Percentiles rank a stretch among this genome's conserved stretches.
phyloP scores from a whole-genome alignment of 2,329 filamentous ascomycete species.

The Pseudocercospora crystallina region DNA sequence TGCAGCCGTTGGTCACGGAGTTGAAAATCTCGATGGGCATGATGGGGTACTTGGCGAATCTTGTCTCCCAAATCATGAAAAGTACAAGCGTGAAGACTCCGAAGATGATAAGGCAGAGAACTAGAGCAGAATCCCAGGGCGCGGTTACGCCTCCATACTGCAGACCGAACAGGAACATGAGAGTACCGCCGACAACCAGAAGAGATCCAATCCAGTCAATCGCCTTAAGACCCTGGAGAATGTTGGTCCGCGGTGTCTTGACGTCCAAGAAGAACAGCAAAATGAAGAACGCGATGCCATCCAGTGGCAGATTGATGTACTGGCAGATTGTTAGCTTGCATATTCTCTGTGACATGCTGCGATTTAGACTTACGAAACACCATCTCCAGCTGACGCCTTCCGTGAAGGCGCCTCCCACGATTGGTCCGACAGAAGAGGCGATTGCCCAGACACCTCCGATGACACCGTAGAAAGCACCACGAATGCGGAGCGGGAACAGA shows the following conservation, averaged over 20 bases:
- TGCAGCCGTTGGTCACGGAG: constrained; percentile 63
- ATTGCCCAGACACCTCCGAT: constrained; percentile 66
- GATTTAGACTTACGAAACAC: constrained; percentile 54
- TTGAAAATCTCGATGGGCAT: constrained; percentile 73
- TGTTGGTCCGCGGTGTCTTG: constrained; percentile 64
- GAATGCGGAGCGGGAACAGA: constrained; percentile 54
- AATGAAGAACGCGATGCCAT: constrained; percentile 59
- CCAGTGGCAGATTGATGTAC: constrained; percentile 65
- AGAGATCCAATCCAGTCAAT: constrained; percentile 67
- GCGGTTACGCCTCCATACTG: constrained; percentile 76
- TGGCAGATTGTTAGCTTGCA: constrained; percentile 43
- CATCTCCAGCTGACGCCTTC: constrained; percentile 47
- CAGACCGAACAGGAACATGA: constrained; percentile 84
- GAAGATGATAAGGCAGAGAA: constrained; percentile 76
- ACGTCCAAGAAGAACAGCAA: constrained; percentile 64
- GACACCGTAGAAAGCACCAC: constrained; percentile 63
- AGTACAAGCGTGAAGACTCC: constrained; percentile 59
- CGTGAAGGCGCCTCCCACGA: constrained; percentile 67
- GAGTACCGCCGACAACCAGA: constrained; percentile 70
- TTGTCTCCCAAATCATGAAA: constrained; percentile 73
- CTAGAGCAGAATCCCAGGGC: constrained; percentile 73
- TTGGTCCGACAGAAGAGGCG: constrained; percentile 64
- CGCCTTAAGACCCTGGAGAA: constrained; percentile 61
- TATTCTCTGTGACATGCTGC: constrained; percentile 60
- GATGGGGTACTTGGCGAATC: constrained; percentile 72